Evolutionary conservation across 495 filamentous ascomycete species (phyloP), one percentile per base, ranked within the genome.

Genomic region (Penicillium tannophilum): DNA sequence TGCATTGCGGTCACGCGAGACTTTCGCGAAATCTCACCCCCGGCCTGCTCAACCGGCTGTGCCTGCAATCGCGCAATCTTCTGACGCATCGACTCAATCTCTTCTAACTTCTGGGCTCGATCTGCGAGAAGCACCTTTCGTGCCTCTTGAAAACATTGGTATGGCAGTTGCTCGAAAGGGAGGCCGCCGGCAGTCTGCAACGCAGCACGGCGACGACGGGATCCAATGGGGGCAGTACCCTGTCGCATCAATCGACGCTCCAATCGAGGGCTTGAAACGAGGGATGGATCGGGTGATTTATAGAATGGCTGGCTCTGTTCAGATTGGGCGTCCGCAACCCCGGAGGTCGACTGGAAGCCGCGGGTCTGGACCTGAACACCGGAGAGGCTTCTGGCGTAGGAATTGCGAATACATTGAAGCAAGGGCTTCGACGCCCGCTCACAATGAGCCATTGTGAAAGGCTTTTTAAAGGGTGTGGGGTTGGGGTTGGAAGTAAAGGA

Each of bases 111-210:
- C 74, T 95, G 85, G 54, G 86, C 76, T 16, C 94, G 85, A 74
- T 99, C 94, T 60, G 81, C 82, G 52, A 82, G 80, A 44, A 99
- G 79, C 36, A 98, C 72, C 66, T 90, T 89, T 54, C 92, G 87
- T 42, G 94, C 94, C 74, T 97, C 90, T 74, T 99, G 94, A 82
- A 97, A 99, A 70, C 90, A 93, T 80, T 98, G 92, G 76, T 95
- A 96, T 35, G 93, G 93, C 61, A 96, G 76, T 68, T 92, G 89
- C 72, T 93, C 89, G 74, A 99, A 98, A 48, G 93, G 94, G 56
- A 97, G 78, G 60, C 87, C 84, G 58, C 59, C 49, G 10, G 87
- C 84, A 19, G 79, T 79, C 59, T 85, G 85, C 60, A 95, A 71
- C 6, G 89, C 89, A 5, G 87, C 90, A 67, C 92, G 86, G 54